Conservation (phyloP, 495 filamentous ascomycete genomes). For the Aspergillus bertholletiae region DNA sequence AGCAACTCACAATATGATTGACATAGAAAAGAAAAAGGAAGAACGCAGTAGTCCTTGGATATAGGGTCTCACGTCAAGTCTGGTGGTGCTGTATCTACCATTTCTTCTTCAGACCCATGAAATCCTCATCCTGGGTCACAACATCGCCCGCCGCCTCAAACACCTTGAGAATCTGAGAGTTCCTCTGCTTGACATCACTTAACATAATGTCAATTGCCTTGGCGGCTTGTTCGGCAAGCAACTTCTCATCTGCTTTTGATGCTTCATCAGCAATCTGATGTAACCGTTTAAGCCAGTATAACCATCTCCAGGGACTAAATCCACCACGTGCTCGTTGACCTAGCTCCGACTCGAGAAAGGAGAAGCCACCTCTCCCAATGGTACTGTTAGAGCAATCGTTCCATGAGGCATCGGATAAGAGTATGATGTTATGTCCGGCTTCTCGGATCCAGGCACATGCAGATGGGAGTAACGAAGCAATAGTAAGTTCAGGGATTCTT, state of each 20-base stretch:
- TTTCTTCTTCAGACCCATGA: slow-evolving; percentile 4
- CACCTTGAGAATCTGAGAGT: slow-evolving; percentile 6
- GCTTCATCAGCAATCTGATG: slow-evolving; percentile 5
- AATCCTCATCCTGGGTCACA: slow-evolving; percentile 2
- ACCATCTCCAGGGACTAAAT: slow-evolving; percentile 8
- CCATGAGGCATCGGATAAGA: slow-evolving; percentile 5
- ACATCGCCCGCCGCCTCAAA: slow-evolving; percentile 5
- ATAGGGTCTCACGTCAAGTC: neutral
- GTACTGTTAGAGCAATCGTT: neutral
- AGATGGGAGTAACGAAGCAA: neutral
- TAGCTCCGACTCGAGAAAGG: slow-evolving; percentile 4
- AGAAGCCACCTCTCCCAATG: neutral
- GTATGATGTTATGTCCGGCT: slow-evolving; percentile 3
- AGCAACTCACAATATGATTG: neutral
- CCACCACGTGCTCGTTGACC: slow-evolving; percentile 1
- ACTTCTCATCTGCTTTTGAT: neutral
- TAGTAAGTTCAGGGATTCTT: neutral
- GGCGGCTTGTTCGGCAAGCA: neutral
- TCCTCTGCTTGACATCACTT: slow-evolving; percentile 6
- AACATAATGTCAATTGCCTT: slow-evolving; percentile 8
- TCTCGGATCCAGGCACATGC: slow-evolving; percentile 4
- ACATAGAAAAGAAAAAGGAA: neutral
- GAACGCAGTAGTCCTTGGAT: neutral
- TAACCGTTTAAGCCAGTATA: slow-evolving; percentile 11
- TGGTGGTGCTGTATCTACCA: neutral